Evolutionary conservation across 768 basidiomycete species (phyloP), one percentile per base, ranked within the genome.

Genomic region (Psilocybe cubensis): DNA sequence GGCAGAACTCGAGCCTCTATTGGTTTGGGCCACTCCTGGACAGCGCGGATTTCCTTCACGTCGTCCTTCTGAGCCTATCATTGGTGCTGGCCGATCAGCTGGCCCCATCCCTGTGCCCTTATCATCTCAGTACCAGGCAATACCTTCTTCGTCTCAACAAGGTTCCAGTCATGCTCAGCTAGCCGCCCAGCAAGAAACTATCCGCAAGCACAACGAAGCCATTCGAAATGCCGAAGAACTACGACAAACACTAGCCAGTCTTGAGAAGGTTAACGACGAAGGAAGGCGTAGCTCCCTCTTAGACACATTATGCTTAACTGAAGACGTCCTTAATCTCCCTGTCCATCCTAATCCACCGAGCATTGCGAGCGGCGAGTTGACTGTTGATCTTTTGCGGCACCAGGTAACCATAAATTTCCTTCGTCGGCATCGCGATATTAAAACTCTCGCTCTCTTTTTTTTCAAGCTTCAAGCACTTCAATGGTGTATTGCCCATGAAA

Each of bases 401-500:
- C 94, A 96, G 79, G 92, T 89, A 38, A 42, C 70, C 48, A 27
- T 5, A 29, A 2, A 47, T 9, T 31, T 33, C 31, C 12, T 11
- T 12, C 35, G 14, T 42, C 49, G 28, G 50, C 33, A 12, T 29
- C 4, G 8, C 12, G 12, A n/a, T 10, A 28, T 48, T 2, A 23
- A 29, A 29, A 23, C 29, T 21, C 47, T 41, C 47, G 38, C 41
- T 43, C 12, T 29, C 48, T 14, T 42, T 42, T 46, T 12, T 31
- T 11, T 41, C 12, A 53, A 94, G 92, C 86, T 75, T 48, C 92
- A 95, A 83, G 93, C 86, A 1, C 71, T 95, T 42, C 83, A 88
- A 65, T 97, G 95, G 94, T 92, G 91, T 63, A 79, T 96, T 25
- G 82, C 86, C 14, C 83, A 78, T 24, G 94, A 97, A 70, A 85